phyloP scores from a whole-genome alignment of 176 grass and related monocot genomes.

The Metroxylon sagu region DNA sequence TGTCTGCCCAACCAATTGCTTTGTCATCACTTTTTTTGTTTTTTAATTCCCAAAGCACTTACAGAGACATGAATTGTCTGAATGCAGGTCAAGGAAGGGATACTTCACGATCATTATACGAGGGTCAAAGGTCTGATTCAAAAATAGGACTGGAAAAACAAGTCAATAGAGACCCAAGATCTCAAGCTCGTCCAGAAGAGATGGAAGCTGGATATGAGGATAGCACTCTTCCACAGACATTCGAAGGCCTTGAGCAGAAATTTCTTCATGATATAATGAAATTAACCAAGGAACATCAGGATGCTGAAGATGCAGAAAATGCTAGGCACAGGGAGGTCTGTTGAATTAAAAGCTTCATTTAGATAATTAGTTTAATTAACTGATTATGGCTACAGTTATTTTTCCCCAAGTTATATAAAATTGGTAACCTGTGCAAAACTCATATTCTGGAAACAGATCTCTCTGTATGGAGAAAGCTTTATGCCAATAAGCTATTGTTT shows the following conservation, averaged over 20 bases:
- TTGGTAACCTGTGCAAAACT: no score
- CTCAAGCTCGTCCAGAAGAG: conserved; percentile 24
- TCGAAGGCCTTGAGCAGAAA: conserved; percentile 77
- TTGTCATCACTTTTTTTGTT: neutral
- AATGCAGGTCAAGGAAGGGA: conserved; percentile 34
- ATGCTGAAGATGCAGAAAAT: conserved; percentile 77
- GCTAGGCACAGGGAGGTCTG: conserved; percentile 75
- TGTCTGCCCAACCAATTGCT: no score
- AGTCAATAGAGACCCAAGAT: conserved; percentile 39
- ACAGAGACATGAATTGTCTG: neutral
- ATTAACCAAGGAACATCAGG: conserved; percentile 74
- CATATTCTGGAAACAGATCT: no score
- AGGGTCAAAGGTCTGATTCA: conserved; percentile 48
- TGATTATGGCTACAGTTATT: no score
- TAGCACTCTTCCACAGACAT: conserved; percentile 52
- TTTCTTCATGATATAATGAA: conserved; percentile 67
- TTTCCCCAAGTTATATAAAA: no score
- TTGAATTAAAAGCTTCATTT: conserved; percentile 1
- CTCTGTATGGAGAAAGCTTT: no score
- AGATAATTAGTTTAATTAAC: neutral
- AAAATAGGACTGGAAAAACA: conserved; percentile 59
- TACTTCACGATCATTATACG: conserved; percentile 43
- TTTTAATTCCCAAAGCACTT: no score
- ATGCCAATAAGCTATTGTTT: no score
- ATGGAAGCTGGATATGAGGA: conserved; percentile 43